Percentiles rank a stretch among this genome's conserved stretches.
phyloP scores from a whole-genome alignment of 257 asterid species.

The Solanum chiquidenum region DNA sequence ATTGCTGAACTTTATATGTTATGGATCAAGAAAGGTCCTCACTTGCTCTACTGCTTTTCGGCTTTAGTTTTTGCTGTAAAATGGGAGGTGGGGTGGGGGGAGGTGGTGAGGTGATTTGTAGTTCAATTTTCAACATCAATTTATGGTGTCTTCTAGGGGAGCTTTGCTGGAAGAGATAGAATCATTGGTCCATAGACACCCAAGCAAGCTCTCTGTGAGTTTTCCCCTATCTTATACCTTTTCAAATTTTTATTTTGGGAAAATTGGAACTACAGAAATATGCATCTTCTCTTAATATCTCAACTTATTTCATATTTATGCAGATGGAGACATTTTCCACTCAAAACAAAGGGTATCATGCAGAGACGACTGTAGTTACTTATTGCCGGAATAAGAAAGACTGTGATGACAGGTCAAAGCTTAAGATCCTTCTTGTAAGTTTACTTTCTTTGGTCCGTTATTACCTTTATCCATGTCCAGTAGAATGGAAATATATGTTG shows the following conservation, averaged over 20 bases:
- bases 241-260: background rate
- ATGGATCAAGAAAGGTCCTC: background rate
- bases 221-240: constrained; percentile 3
- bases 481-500: background rate
- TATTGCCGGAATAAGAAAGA: constrained; percentile 56
- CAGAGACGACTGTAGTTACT: constrained; percentile 66
- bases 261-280: background rate
- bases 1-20: background rate
- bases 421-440: constrained; percentile 85
- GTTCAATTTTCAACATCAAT: background rate
- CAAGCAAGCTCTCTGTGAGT: constrained; percentile 80
- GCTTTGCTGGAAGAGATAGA: constrained; percentile 76
- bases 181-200: constrained; percentile 85
- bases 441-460: background rate
- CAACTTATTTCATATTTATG: constrained; percentile 3
- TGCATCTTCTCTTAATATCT: background rate
- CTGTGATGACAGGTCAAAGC: constrained; percentile 58
- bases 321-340: constrained; percentile 62
- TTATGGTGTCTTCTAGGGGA: constrained; percentile 40
- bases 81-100: background rate
- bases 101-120: background rate
- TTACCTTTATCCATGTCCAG: background rate
- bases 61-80: background rate
- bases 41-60: background rate
- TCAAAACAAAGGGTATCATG: constrained; percentile 72